Base-by-base conservation (phyloP, 1,139 yeast species). In the Yamadazyma membranifaciens region DNA sequence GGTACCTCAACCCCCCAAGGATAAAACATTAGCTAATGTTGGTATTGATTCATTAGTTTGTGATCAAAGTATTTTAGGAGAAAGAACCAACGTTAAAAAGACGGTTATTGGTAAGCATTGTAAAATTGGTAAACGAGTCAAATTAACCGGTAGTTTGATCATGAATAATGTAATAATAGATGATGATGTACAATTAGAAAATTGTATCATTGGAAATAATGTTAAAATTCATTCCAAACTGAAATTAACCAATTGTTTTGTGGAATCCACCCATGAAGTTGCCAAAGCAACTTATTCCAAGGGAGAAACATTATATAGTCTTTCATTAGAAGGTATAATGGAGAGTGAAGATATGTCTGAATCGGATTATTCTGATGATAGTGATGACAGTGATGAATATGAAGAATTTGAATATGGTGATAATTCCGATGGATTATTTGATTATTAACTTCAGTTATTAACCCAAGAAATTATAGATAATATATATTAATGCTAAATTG, bases 11-110 rank as follows among this genome's bases (percentile, higher is more conserved):
- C 44, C 41, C 9, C 63, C 70, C 14, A 74, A 72, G 53, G 81
- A 76, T 28, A 82, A 83, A 49, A 66, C 73, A n/a, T 75, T 79
- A 9, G 91, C 96, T 1, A 83, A 86, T 17, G 80, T 92, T 29
- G 97, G 98, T 40, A 81, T 83, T 11, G 98, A 94, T 60, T 87
- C 96, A 0, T 63, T 83, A 36, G 80, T 87, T 4, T 95, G 89
- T 11, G 66, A 66, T 4, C 65, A 67, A 33, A 75, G 88, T 13
- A 59, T 59, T 2, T 62, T 88, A 39, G 88, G 86, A 26, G 95
- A 86, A 54, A 80, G 81, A 53, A 85, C 96, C 14, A 87, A 84
- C 57, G 87, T 94, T 41, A 94, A 94, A 65, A 58, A 73, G 36
- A 78, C 95, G 0, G 89, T 87, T 11, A 73, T 94, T 33, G 96